phyloP scores from a whole-genome alignment of 2,329 filamentous ascomycete species.

The Fusarium sp. region DNA sequence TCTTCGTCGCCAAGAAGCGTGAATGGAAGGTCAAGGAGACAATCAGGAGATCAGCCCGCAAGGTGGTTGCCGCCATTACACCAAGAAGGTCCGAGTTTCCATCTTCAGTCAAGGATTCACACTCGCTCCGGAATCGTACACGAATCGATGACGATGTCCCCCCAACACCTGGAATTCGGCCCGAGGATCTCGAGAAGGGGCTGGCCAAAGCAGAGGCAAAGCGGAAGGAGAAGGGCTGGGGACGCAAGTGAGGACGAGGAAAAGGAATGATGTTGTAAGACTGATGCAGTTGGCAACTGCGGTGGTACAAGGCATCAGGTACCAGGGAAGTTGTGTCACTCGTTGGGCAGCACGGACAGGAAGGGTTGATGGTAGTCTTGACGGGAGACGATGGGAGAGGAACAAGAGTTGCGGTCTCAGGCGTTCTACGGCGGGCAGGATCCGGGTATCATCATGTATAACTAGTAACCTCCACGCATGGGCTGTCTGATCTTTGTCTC shows the following conservation, averaged over 20 bases:
- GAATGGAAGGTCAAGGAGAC: slow-evolving; percentile 84
- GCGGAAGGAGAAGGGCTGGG: slow-evolving; percentile 46
- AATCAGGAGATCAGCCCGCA: slow-evolving; percentile 74
- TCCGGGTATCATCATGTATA: slow-evolving; percentile 48
- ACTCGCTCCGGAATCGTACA: slow-evolving; percentile 53
- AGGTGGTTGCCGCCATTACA: slow-evolving; percentile 71
- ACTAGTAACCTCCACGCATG: slow-evolving; percentile 42
- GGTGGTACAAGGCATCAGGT: not conserved
- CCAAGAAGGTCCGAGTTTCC: slow-evolving; percentile 72
- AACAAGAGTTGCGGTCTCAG: slow-evolving; percentile 15
- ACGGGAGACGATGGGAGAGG: not conserved
- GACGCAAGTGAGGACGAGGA: slow-evolving; percentile 23
- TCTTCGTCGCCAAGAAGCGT: slow-evolving; percentile 84
- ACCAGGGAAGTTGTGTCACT: not conserved
- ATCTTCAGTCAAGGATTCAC: slow-evolving; percentile 62
- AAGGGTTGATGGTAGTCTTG: not conserved
- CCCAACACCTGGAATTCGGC: slow-evolving; percentile 66
- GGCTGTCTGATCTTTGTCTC: slow-evolving; percentile 39
- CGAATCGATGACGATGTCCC: slow-evolving; percentile 66
- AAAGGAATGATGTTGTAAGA: not conserved
- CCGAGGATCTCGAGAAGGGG: slow-evolving; percentile 71
- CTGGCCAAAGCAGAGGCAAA: slow-evolving; percentile 53
- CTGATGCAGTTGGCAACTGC: not conserved
- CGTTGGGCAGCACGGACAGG: not conserved
- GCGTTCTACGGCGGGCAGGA: slow-evolving; percentile 42